Evolutionary conservation across 352 stramenopile genomes (phyloP), one percentile per base, ranked within the genome.

Genomic region (Globisporangium cederbergense): DNA sequence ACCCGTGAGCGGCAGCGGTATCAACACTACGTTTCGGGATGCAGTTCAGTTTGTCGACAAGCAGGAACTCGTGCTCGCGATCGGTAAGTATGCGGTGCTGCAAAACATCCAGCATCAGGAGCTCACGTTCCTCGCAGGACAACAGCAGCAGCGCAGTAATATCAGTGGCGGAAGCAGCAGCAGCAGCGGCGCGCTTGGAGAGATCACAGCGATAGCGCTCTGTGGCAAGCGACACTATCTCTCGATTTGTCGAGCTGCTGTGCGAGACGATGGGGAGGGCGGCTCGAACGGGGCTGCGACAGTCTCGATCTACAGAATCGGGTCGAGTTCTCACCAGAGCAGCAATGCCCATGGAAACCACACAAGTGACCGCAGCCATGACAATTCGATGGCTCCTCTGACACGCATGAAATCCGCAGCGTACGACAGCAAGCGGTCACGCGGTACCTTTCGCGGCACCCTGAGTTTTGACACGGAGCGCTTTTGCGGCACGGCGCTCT

Each of bases 121-220:
- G 49, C 60, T 90, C 42, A 70, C 49, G 25, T 80, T 93, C 60
- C 60, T 92, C 4, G 65, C 68, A 10, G 64, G 57, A 13, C 78
- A 77, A 50, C 65, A 60, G n/a, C 47, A 58, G 18, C 52, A 58
- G 52, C 52, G 32, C 16, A 57, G 28, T 28, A 28, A 42, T 43
- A 7, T 25, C 4, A 43, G 46, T n/a, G 30, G 18, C 1, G 50
- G 25, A 43, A 22, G 22, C 45, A 51, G 6, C 54, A 61, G 22
- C 54, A 66, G 2, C 20, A 63, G 45, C 1, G 59, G 55, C 2
- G 49, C 64, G n/a, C 59, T 91, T 0, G 83, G 81, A 16, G 79
- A 89, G 43, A 82, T 94, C 74, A 85, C 79, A 8, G 83, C 85
- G 0, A 77, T 94, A 72, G 79, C 77, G 1, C 55, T 94, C n/a